Evolutionary conservation across 768 basidiomycete genomes (phyloP), one percentile per base, ranked within the genome.

Genomic region (Psilocybe cubensis): DNA sequence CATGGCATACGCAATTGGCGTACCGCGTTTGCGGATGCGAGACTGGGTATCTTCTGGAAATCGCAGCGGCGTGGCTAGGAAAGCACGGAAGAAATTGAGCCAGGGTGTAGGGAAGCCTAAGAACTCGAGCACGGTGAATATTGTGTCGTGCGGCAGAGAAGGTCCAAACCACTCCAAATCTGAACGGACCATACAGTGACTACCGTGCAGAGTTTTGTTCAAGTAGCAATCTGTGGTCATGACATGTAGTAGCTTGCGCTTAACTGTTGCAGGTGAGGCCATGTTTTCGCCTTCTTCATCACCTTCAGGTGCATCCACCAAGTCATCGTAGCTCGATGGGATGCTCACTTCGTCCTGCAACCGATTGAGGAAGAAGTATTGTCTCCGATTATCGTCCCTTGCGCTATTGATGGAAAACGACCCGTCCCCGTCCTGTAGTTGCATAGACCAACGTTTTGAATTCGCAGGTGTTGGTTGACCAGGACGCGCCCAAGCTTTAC

Each of bases 101-200:
- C 76, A 79, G 3, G 64, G 57, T 8, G 72, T 64, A 2, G 72
- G 64, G 61, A 78, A 70, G 20, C 77, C 77, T 35, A 77, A 68
- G 63, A 77, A 77, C 35, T 72, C 65, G 17, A 78, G 61, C 1
- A 76, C 61, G 2, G 73, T 69, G 55, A 77, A 64, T 58, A 79
- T 78, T 4, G 76, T 71, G 8, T 68, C 61, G 52, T 78, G 76
- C 2, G 78, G 72, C 14, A 81, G 70, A 21, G 76, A 75, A 17
- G 74, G 76, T 0, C 74, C 77, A 40, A 75, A 79, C 77, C 78
- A 79, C 52, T 79, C 78, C 11, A 79, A 59, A 56, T 81, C 78
- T 3, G 77, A 76, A 38, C 77, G 72, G 14, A 80, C 53, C 9
- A 74, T 67, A 2, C 74, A 65, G 45, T 76, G 71, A 11, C 70